Evolutionary conservation across 2,329 filamentous ascomycete species (phyloP), one percentile per base, ranked within the genome.

Genomic region (Penicillium sp.): DNA sequence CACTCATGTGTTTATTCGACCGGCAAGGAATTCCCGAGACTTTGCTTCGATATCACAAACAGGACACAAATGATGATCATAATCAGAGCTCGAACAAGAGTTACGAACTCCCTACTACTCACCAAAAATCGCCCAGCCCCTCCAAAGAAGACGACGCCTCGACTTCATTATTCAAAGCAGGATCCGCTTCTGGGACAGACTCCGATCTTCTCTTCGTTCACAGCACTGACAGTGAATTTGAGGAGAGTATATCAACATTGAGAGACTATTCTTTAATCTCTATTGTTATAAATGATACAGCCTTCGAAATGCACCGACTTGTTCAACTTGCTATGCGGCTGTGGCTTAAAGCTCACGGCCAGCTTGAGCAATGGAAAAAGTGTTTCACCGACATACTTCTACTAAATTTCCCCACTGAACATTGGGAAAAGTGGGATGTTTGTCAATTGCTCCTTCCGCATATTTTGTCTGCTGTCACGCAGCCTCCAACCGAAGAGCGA

Each of bases 1-100:
- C 63, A 2, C 49, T 69, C 0, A 68, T 72, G 65, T 63, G 62
- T 36, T 62, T 69, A 48, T 64, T 70, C 14, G 64, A 72, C 47
- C 56, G 63, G 34, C 65, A 71, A 39, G 63, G 56, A 22, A 67
- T 71, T 43, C 62, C 63, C 11, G 56, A 65, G 36, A 5, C 16
- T 5, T 34, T 70, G 16, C 22, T 70, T 7, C 55, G 39, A 29
- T 10, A 13, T 3, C 22, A 21, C 38, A 21, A 10, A 29, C 11
- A 3, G 16, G 43, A 56, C 42, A n/a, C 5, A 14, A 42, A 4
- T 39, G 11, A 14, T 5, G 10, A 5, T 7, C 24, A 27, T 7
- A 27, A 7, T n/a, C n/a, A n/a, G n/a, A n/a, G n/a, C n/a, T n/a
- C n/a, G n/a, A n/a, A n/a, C n/a, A n/a, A n/a, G n/a, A n/a, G n/a